These are phyloP conservation scores for Lentinula sp. DNA, from an alignment of 768 basidiomycete genomes.

Conservation along the genomic window DNA sequence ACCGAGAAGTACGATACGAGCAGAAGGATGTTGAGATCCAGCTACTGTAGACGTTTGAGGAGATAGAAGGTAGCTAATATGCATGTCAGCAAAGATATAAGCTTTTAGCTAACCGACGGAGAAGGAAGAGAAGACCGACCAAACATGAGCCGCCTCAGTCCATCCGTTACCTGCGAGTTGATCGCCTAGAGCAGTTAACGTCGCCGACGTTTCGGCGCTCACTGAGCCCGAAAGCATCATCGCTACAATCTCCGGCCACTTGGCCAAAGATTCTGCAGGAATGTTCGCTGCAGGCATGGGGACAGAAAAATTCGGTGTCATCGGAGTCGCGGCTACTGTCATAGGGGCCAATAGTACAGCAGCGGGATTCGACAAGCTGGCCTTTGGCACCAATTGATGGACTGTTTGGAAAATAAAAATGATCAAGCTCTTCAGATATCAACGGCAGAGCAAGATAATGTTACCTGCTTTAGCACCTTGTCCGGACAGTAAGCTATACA, in stretches of 20 bases:
- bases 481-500: constrained; percentile 81
- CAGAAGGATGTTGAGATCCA: constrained; percentile 59
- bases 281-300: constrained; percentile 37
- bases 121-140: constrained; percentile 45
- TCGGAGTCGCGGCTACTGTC: constrained; percentile 40
- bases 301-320: constrained; percentile 57
- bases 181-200: constrained; percentile 82
- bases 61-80: constrained; percentile 74
- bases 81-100: constrained; percentile 9
- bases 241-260: constrained; percentile 84
- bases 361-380: constrained; percentile 36
- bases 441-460: constrained; percentile 15
- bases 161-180: constrained; percentile 66
- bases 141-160: constrained; percentile 84
- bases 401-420: constrained; percentile 33
- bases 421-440: constrained; percentile 7
- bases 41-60: constrained; percentile 72
- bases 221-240: constrained; percentile 76
- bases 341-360: constrained; percentile 29
- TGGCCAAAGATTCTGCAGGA: constrained; percentile 56
- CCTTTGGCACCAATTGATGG: constrained; percentile 65
- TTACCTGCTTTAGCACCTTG: constrained; percentile 73
- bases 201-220: constrained; percentile 60
- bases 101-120: background rate
- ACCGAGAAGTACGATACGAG: constrained; percentile 72